These are phyloP conservation scores for Mimosa pudica DNA, from an alignment of 306 rosid species.

Conservation along the genomic window DNA sequence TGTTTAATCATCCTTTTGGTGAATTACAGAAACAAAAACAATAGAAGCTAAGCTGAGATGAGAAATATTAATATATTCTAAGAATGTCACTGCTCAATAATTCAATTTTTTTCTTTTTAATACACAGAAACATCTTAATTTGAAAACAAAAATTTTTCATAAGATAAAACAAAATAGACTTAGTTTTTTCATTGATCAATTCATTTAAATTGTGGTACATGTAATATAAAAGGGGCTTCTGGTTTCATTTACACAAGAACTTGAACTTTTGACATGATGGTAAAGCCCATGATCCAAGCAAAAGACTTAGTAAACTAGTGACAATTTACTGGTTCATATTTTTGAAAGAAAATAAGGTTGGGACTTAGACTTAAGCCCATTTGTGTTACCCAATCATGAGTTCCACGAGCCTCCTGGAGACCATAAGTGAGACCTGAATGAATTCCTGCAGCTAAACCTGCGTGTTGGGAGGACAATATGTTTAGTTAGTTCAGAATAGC, in stretches of 20 bases:
- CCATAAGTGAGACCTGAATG: constrained; percentile 89
- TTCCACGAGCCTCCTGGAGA: constrained; percentile 81
- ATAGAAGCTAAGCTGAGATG: neutral
- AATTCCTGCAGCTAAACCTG: constrained; percentile 86
- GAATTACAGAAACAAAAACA: neutral
- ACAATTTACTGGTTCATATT: neutral
- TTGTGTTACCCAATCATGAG: constrained; percentile 78
- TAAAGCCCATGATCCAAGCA: neutral
- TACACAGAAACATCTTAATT: too few relatives aligned
- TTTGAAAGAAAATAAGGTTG: neutral
- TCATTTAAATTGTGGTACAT: neutral
- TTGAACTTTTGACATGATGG: neutral
- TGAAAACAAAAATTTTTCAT: too few relatives aligned
- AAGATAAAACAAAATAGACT: neutral
- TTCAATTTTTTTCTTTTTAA: too few relatives aligned
- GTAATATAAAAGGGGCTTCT: neutral
- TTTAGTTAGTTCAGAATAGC: neutral
- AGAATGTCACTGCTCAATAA: too few relatives aligned
- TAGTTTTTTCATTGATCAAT: neutral
- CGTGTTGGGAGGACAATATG: constrained; percentile 15
- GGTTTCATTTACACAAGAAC: neutral
- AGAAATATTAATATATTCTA: too few relatives aligned
- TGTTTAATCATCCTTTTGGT: neutral
- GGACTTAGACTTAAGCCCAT: neutral
- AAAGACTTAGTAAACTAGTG: neutral